Base-by-base conservation (phyloP, 768 basidiomycete species). In the Macrocybe gigantea region DNA sequence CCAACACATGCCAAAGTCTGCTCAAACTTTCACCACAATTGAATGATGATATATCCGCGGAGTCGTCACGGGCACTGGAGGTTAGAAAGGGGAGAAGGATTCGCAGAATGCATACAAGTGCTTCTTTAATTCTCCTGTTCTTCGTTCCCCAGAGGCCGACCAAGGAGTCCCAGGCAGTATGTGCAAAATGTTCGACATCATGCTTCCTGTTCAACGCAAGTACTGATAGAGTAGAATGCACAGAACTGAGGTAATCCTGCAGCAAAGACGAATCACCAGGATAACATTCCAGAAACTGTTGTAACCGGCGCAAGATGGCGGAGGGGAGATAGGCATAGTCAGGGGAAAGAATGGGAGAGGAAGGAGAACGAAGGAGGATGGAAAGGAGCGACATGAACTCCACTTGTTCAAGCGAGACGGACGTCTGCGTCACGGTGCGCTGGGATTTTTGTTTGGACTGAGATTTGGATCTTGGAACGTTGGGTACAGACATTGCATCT, bases 91-190 rank as follows among this genome's bases (percentile, higher is more conserved):
- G 88, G 38, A 94, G 77, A 3, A 96, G 69, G 10, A 74, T 69
- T 12, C 79, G 78, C 13, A 96, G 65, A 15, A 89, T 73, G n/a
- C 83, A 74, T 30, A 93, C 70, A 12, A 97, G 69, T 38, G 81
- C 77, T 62, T 94, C 93, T 60, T 93, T 93, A 54, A 87, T 68
- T 6, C 72, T 63, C 49, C 78, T 82, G 61, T 82, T 84, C 66
- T 90, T 92, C 12, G 85, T 85, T 2, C 74, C 72, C 92, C 92
- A 96, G 22, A 95, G 65, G 2, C 65, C 66, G 2, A 93, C 71
- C 5, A 97, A 58, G 2, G 64, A 63, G 40, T 79, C 66, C 82
- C 93, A 90, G 1, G 83, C 68, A 30, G 65, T 64, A 5, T 69
- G 64, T 0, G 88, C 86, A 53, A 90, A 85, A 12, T 63, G 62